A percentile compares a stretch with the other conserved stretches of the same genome.
Evolutionary conservation across 2,329 filamentous ascomycete genomes (phyloP).

Genomic region (Alternaria sp.): DNA sequence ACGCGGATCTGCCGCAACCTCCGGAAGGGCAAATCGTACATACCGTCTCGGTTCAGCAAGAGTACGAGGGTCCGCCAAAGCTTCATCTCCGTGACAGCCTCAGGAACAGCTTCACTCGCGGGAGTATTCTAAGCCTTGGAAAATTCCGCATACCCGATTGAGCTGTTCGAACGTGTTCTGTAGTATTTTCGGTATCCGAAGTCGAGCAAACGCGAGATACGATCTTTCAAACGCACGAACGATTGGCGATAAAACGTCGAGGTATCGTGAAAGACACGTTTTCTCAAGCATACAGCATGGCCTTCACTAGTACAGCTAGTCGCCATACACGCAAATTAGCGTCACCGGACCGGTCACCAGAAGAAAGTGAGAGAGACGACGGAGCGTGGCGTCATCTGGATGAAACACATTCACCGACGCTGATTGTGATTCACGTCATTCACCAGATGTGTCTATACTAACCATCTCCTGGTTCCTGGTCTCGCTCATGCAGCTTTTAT

Average conservation of each 20-base stretch:
- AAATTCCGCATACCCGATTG: conserved; percentile 12
- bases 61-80: conserved; percentile 27
- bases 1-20: conserved; percentile 3
- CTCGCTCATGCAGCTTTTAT: too few relatives aligned
- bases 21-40: conserved; percentile 26
- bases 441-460: neutral
- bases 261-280: neutral
- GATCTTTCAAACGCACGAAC: too few relatives aligned
- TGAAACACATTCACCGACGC: neutral
- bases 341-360: neutral
- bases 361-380: neutral
- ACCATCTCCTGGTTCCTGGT: neutral
- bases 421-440: neutral
- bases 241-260: too few relatives aligned
- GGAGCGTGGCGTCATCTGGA: neutral
- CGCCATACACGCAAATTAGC: neutral
- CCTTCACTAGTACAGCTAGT: too few relatives aligned
- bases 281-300: neutral
- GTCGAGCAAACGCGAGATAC: neutral
- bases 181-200: neutral
- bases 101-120: conserved; percentile 29
- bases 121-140: conserved; percentile 27
- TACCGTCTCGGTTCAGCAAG: conserved; percentile 29
- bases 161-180: neutral
- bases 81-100: conserved; percentile 34